Evolutionary conservation across 2,329 filamentous ascomycete species (phyloP).

Genomic region (Exophiala alcalophila): DNA sequence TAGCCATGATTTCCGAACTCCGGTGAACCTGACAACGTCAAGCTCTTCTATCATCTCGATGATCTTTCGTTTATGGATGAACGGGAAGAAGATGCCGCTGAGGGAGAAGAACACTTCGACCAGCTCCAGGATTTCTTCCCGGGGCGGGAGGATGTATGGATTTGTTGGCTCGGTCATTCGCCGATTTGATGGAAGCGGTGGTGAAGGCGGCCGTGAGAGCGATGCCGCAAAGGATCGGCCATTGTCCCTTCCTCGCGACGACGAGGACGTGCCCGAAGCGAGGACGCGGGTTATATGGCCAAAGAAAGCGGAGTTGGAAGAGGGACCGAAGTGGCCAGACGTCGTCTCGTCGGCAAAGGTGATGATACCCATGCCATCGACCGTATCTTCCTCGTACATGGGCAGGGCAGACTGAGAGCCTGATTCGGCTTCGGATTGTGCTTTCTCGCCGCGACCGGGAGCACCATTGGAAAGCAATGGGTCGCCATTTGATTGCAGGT

Average conservation of each 20-base stretch:
- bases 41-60: constrained; percentile 6
- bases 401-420: not conserved
- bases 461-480: not conserved
- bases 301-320: constrained; percentile 31
- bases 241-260: constrained; percentile 2
- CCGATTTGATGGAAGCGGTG: not conserved
- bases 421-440: not conserved
- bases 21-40: constrained; percentile 3
- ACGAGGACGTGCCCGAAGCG: not conserved
- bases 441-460: not conserved
- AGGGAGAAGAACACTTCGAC: constrained; percentile 6
- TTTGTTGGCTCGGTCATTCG: not conserved
- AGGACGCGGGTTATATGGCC: constrained; percentile 28
- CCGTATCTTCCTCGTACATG: constrained; percentile 26
- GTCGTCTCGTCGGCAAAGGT: constrained; percentile 39
- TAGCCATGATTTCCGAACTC: constrained; percentile 2
- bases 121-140: not conserved
- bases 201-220: constrained; percentile 4
- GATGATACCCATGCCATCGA: constrained; percentile 38
- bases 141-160: constrained; percentile 5
- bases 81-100: constrained; percentile 7
- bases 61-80: constrained; percentile 4
- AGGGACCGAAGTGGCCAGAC: constrained; percentile 21
- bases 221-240: not conserved
- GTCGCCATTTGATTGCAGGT: not conserved